Conservation (phyloP, 257 asterid species). For the Linaria vulgaris region DNA sequence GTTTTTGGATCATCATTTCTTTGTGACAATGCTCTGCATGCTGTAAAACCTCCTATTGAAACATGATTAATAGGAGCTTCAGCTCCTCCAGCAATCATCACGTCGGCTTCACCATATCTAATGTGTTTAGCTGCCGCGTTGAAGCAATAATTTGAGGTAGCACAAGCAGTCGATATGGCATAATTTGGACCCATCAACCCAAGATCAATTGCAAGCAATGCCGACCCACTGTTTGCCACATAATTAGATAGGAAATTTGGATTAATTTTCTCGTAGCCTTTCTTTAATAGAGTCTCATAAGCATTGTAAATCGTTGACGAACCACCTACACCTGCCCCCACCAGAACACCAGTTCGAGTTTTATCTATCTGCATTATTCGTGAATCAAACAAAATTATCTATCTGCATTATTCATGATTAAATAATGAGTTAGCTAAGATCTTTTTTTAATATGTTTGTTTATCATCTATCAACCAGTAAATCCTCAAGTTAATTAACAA, state of each 20-base stretch:
- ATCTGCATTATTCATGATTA: no score
- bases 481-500: no score
- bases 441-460: no score
- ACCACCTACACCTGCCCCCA: conserved; percentile 63
- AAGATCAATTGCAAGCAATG: conserved; percentile 56
- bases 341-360: conserved; percentile 50
- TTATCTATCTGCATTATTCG: conserved; percentile 48
- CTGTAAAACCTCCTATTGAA: conserved; percentile 68
- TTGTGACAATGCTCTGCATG: conserved; percentile 71
- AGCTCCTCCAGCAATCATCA: conserved; percentile 72
- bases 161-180: conserved; percentile 73
- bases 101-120: conserved; percentile 64
- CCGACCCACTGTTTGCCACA: conserved; percentile 55
- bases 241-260: conserved; percentile 56
- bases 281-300: conserved; percentile 45
- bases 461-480: no score
- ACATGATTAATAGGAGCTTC: conserved; percentile 57
- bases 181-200: conserved; percentile 78
- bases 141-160: conserved; percentile 68
- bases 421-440: no score
- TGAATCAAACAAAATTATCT: no score
- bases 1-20: conserved; percentile 69
- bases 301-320: conserved; percentile 40
- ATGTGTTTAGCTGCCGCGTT: conserved; percentile 74
- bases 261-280: conserved; percentile 46